Evolutionary conservation across 495 filamentous ascomycete species (phyloP).

Genomic region (Hyaloscypha hepaticicola): DNA sequence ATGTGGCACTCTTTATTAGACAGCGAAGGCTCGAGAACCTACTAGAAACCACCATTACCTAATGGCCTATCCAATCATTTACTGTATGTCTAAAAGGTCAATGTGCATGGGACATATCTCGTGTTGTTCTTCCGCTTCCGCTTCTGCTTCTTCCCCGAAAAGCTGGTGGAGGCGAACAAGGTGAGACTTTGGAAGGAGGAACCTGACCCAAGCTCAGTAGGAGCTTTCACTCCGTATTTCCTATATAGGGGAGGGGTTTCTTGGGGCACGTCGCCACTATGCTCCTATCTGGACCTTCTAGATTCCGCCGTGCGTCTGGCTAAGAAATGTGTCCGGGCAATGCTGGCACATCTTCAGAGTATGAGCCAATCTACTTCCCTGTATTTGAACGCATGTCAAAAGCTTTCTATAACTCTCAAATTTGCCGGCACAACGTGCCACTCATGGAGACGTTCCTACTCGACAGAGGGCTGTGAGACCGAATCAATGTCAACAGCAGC

Average conservation of each 20-base stretch:
- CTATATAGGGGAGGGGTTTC: no score
- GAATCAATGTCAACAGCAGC: background rate
- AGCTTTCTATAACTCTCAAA: background rate
- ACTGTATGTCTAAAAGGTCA: background rate
- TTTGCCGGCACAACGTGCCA: no score
- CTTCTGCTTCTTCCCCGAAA: background rate
- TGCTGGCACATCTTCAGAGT: background rate
- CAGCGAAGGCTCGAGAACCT: background rate
- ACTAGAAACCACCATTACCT: background rate
- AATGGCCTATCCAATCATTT: background rate
- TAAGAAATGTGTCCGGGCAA: background rate
- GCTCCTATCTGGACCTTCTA: background rate
- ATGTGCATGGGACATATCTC: background rate
- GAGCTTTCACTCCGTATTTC: no score
- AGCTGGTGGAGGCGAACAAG: no score
- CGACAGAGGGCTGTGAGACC: no score
- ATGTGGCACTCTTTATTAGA: background rate
- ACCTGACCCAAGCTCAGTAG: no score
- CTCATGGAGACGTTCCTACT: no score
- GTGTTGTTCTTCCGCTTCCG: background rate
- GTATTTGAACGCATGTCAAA: no score
- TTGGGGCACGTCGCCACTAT: background rate
- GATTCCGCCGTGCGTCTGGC: background rate
- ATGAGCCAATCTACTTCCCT: background rate
- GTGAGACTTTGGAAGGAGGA: no score